Evolutionary conservation across 2,329 filamentous ascomycete species (phyloP), one percentile per base, ranked within the genome.

Genomic region (Fusarium albosuccineum): DNA sequence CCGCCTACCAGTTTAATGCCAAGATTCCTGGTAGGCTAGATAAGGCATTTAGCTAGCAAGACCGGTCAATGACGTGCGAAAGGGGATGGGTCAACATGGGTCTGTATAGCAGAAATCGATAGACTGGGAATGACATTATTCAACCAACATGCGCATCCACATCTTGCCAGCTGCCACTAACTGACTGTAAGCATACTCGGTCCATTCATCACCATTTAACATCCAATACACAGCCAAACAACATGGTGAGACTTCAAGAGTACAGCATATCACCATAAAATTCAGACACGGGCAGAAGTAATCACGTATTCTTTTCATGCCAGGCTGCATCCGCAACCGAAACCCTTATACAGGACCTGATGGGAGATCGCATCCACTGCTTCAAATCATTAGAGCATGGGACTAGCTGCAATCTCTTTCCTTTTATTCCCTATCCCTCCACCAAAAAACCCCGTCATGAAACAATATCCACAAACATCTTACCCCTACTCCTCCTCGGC

Each of bases 371-470:
- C 70, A 69, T 63, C 68, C 68, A 66, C 58, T 68, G 64, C 71
- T 71, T 71, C 70, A 72, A 63, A 54, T 71, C 70, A 72, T 72
- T 73, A 72, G 68, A 72, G 70, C 68, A 67, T 72, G 68, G 71
- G 61, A 66, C 57, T 62, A 57, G 17, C 57, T 62, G 64, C 66
- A 62, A 62, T 68, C 59, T 71, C 63, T 40, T 64, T 66, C 53
- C 59, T 65, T 56, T 59, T 66, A 40, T 52, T 48, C 60, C 48
- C 51, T 51, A 22, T 16, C 36, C 48, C 22, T 57, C 26, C 27
- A 22, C 22, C 22, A 22, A 22, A 22, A 22, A 33, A 17, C 34
- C 49, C 29, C 40, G 34, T 67, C 63, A 61, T 62, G 55, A 59
- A 56, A 64, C 45, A 61, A 56, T 57, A 56, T 57, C 50, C 60